A percentile compares a stretch with the other conserved stretches of the same genome.
Evolutionary conservation across 139 green algal species (phyloP).

Genomic region (Micractinium sp.): DNA sequence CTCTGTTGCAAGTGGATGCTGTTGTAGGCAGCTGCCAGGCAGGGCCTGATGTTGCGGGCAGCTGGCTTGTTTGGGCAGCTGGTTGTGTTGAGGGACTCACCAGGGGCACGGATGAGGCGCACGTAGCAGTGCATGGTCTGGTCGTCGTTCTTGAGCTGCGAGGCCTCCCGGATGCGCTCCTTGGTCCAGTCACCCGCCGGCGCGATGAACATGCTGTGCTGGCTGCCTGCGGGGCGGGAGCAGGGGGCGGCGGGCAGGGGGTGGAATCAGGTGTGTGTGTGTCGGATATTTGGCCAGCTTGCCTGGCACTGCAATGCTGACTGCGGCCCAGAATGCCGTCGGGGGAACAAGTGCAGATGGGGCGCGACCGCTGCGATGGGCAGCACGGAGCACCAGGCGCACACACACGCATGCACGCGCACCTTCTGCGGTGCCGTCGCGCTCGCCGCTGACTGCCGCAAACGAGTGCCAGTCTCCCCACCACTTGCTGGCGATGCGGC

Average conservation of each 20-base stretch:
- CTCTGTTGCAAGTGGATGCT: no score
- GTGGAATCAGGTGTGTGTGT: no score
- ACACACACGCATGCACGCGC: no score
- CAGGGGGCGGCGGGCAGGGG: no score
- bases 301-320: no score
- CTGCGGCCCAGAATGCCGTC: neutral
- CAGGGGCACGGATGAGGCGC: neutral
- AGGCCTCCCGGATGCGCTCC: neutral
- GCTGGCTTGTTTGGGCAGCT: neutral
- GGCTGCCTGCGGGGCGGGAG: neutral
- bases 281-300: no score
- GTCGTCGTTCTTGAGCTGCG: neutral
- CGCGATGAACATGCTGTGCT: neutral
- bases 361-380: no score
- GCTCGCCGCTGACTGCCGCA: neutral
- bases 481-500: neutral
- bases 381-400: neutral
- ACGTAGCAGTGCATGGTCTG: neutral
- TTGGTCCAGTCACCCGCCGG: slow-evolving; percentile 11
- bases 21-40: no score
- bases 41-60: neutral
- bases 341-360: neutral
- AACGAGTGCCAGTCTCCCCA: neutral
- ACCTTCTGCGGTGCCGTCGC: neutral
- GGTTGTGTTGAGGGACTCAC: neutral